Conservation (phyloP, 129 eudicot species). For the Ambrosia trifida region DNA sequence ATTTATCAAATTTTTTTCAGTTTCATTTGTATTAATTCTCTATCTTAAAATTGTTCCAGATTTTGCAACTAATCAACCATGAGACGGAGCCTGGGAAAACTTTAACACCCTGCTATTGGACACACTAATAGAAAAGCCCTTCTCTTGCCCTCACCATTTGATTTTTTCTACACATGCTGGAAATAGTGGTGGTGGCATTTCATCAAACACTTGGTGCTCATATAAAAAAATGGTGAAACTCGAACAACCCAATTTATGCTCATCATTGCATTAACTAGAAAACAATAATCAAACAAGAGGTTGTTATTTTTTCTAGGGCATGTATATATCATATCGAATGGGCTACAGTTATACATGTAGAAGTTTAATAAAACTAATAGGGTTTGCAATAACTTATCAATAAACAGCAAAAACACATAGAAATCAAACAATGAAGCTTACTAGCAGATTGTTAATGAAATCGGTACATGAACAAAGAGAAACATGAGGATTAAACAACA, state of each 20-base stretch:
- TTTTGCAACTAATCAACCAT: conserved; percentile 30
- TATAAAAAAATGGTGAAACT: background rate
- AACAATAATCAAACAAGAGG: background rate
- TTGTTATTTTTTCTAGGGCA: background rate
- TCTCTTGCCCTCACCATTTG: conserved; percentile 26
- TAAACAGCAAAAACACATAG: background rate
- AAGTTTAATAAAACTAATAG: background rate
- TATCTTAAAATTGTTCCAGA: conserved; percentile 14
- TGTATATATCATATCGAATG: background rate
- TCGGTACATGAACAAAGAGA: no score
- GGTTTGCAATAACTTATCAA: background rate
- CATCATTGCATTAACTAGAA: background rate
- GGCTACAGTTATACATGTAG: background rate
- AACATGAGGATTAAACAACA: no score
- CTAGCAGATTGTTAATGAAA: no score
- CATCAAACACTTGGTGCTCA: conserved; percentile 6
- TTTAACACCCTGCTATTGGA: conserved; percentile 43
- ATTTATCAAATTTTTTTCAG: background rate
- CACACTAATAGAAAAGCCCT: conserved; percentile 24
- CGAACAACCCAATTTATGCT: background rate
- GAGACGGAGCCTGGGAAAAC: conserved; percentile 53
- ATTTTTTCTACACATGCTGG: conserved; percentile 41
- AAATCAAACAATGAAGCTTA: background rate
- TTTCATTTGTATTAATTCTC: background rate
- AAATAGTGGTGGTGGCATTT: conserved; percentile 39